These are phyloP conservation scores for Coccomyxa sp. DNA, from an alignment of 139 green algal genomes.

Conservation along the genomic window DNA sequence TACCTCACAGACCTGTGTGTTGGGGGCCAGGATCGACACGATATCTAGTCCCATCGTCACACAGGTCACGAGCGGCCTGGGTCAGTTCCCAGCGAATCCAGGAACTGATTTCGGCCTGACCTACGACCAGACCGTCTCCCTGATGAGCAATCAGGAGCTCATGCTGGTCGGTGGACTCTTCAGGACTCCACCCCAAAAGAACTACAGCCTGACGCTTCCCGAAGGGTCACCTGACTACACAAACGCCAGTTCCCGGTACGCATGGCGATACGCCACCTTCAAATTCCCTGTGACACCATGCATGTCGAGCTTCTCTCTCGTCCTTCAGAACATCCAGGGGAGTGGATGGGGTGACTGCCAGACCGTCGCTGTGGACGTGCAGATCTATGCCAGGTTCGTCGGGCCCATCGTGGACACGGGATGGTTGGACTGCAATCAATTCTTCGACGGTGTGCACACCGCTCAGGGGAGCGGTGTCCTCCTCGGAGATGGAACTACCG, in stretches of 20 bases:
- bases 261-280: not conserved
- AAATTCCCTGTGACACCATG: not conserved
- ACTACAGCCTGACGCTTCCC: not conserved
- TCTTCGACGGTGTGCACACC: not conserved
- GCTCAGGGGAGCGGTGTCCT: not conserved
- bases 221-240: not conserved
- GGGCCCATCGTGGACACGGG: not conserved
- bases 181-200: not conserved
- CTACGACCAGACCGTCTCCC: not conserved
- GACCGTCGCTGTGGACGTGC: not conserved
- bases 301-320: not conserved
- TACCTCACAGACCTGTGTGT: not conserved
- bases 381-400: not conserved
- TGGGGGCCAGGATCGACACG: not conserved
- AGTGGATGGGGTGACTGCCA: not conserved
- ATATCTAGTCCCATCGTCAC: not conserved
- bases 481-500: not conserved
- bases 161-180: not conserved
- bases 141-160: not conserved
- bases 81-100: not conserved
- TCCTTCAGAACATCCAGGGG: not conserved
- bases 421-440: constrained; percentile 1
- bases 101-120: not conserved
- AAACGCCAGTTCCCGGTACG: not conserved
- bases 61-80: not conserved